Evolutionary conservation across 202 grass and related monocot species (phyloP), one percentile per base, ranked within the genome.

Genomic region (Brachypodium distachyon): DNA sequence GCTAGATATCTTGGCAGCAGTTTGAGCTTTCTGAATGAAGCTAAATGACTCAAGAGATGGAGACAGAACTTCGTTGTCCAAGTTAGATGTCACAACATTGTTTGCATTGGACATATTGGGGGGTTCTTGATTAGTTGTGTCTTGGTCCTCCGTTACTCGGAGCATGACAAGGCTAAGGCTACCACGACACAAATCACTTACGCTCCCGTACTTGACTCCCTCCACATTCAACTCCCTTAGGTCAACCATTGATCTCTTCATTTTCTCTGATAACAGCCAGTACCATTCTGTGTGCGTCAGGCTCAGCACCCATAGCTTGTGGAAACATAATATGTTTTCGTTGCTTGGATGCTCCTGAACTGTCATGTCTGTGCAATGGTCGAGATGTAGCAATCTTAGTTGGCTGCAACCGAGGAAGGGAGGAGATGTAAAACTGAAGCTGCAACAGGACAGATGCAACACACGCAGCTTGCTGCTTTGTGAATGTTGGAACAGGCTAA

Each of bases 151-250:
- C 49, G 0, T 50, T 14, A 49, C 73, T 50, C 4, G 43, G 21
- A 77, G 29, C 3, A 27, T 64, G 0, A 12, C 58, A 64, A 62
- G 16, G 11, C 4, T 5, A 0, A 10, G 3, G 6, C 10, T 16
- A 28, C 3, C 17, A 0, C 6, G 2, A 17, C 1, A 5, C 6
- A 79, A 7, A 17, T 68, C 2, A 3, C 7, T 44, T 11, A 68
- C 11, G 23, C 10, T 44, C 82, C 54, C 33, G 6, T 10, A 1
- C 2, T 17, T 0, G 1, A 26, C 0, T 17, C 37, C 46, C 29
- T 72, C 33, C 0, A 84, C 56, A 46, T 46, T 4, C 27, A 84
- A 7, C 74, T 84, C 82, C 19, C 56, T 78, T 1, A 84, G 82
- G 0, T 72, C 36, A 55, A 1, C 27, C 82, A 84, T 78, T 3